These are phyloP conservation scores for Heritiera fomes DNA, from an alignment of 345 rosid species.

Conservation along the genomic window DNA sequence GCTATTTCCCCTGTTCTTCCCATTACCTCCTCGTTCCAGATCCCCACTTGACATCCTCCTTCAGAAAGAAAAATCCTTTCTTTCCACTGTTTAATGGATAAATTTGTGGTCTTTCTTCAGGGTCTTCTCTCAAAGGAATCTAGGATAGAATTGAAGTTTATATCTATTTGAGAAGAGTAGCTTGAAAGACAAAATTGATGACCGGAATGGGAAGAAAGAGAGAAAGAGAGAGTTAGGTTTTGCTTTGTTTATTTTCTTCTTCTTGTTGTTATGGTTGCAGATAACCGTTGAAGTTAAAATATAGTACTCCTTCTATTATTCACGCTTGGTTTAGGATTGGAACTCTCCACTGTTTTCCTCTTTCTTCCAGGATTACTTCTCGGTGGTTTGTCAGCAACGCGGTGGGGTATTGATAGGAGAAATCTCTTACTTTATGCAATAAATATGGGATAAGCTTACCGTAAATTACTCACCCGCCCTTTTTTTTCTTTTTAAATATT, in stretches of 20 bases:
- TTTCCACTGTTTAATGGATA: constrained; percentile 1
- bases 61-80: neutral
- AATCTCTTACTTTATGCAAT: neutral
- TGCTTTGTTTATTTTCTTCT: neutral
- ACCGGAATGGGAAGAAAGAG: neutral
- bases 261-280: neutral
- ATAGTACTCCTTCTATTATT: neutral
- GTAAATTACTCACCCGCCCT: neutral
- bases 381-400: neutral
- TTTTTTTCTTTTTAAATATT: neutral
- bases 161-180: constrained; percentile 34
- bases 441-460: neutral
- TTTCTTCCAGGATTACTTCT: neutral
- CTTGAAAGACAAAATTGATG: constrained; percentile 26
- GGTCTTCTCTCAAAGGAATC: constrained; percentile 14
- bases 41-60: constrained; percentile 57
- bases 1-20: constrained; percentile 27
- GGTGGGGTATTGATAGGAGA: neutral
- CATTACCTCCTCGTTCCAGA: constrained; percentile 54
- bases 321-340: neutral
- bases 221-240: neutral
- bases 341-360: neutral
- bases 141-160: constrained; percentile 22
- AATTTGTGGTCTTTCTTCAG: constrained; percentile 16
- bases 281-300: constrained; percentile 27